Conservation (phyloP, 2,329 filamentous ascomycete genomes). For the Cryphonectria radicalis region DNA sequence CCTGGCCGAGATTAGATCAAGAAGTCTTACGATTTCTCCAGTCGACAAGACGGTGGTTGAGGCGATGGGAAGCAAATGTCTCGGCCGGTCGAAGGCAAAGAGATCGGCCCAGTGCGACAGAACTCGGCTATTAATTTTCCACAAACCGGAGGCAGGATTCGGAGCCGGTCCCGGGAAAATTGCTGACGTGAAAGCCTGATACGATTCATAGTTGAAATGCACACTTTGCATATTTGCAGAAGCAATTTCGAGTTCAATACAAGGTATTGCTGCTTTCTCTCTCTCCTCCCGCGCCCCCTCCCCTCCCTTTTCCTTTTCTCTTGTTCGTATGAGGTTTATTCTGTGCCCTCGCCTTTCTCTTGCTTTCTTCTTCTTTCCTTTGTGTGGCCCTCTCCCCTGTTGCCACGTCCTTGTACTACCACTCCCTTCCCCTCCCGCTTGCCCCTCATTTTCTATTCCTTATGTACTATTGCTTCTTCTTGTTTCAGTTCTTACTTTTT, state of each 20-base stretch:
- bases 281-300: no score
- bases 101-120: neutral
- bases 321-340: neutral
- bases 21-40: neutral
- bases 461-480: neutral
- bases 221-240: neutral
- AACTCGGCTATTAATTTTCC: constrained; percentile 9
- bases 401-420: neutral
- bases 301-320: neutral
- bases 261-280: neutral
- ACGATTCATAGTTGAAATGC: neutral
- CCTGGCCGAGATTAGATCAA: neutral
- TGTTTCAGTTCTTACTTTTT: neutral
- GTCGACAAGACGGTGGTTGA: neutral
- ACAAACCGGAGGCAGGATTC: constrained; percentile 9
- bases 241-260: neutral
- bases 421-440: neutral
- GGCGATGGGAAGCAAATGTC: neutral
- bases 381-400: neutral
- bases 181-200: neutral
- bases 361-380: neutral
- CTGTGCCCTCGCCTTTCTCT: neutral
- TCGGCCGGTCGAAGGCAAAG: no score
- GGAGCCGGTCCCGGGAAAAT: neutral
- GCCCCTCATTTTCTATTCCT: neutral